phyloP scores from a whole-genome alignment of 768 basidiomycete genomes.

The Chalciporus sphaerocephalus region DNA sequence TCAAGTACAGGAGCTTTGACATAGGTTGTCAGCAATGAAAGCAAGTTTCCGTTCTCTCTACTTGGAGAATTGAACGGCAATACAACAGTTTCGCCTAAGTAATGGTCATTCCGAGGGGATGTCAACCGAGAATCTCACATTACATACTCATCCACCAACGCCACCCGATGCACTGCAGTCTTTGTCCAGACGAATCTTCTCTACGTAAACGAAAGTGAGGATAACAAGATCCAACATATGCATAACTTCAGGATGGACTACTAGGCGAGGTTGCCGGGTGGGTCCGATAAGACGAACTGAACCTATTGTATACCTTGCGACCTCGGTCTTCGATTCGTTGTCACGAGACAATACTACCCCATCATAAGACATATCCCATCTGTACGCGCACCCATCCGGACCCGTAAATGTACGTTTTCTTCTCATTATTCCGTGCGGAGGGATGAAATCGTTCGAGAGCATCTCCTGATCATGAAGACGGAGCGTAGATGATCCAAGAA shows the following conservation, averaged over 20 bases:
- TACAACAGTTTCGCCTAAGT: too few species aligned
- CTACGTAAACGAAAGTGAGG: slow-evolving; percentile 31
- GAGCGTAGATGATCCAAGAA: slow-evolving; percentile 28
- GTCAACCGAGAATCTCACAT: too few species aligned
- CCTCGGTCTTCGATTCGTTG: slow-evolving; percentile 8
- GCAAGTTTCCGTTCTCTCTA: too few species aligned
- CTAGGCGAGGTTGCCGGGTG: slow-evolving; percentile 17
- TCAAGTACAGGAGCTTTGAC: too few species aligned
- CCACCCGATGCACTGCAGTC: too few species aligned
- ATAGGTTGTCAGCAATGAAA: too few species aligned
- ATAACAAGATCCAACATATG: slow-evolving; percentile 27
- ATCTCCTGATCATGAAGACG: slow-evolving; percentile 26
- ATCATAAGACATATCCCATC: slow-evolving; percentile 27
- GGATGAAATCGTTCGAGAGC: slow-evolving; percentile 24
- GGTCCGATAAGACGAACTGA: slow-evolving; percentile 19
- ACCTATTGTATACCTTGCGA: slow-evolving; percentile 20
- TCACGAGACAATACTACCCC: slow-evolving; percentile 19
- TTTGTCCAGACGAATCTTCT: slow-evolving; percentile 28
- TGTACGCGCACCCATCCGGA: slow-evolving; percentile 31
- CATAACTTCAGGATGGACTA: slow-evolving; percentile 15
- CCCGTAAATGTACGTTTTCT: slow-evolving; percentile 32
- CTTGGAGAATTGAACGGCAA: too few species aligned
- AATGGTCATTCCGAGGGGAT: too few species aligned
- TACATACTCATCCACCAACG: too few species aligned
- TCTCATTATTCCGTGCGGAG: slow-evolving; percentile 18